These are phyloP conservation scores for Pseudopediastrum boryanum DNA, from an alignment of 139 green algal species.

Conservation along the genomic window DNA sequence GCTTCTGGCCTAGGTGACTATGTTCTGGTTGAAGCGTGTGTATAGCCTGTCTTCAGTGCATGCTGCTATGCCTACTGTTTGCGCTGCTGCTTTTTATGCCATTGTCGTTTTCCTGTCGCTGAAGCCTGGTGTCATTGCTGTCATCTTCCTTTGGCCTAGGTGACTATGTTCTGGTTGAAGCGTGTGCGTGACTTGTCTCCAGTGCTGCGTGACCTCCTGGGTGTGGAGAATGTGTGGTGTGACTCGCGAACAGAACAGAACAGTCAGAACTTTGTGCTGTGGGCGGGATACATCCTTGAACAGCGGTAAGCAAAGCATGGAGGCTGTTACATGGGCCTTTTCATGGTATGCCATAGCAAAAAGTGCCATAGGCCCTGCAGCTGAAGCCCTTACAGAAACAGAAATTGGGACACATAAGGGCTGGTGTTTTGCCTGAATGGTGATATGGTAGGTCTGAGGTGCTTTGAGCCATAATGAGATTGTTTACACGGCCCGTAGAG, in stretches of 20 bases:
- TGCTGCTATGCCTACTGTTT: not conserved
- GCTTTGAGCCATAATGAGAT: no score
- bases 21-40: constrained; percentile 76
- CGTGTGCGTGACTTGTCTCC: constrained; percentile 69
- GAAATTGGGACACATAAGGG: no score
- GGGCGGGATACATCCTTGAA: constrained; percentile 81
- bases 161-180: constrained; percentile 71
- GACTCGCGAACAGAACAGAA: constrained; percentile 71
- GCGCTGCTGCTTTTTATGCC: not conserved
- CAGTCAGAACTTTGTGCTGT: constrained; percentile 90
- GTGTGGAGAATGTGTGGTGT: constrained; percentile 83
- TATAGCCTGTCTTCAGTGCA: constrained; percentile 60
- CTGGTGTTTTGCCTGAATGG: no score
- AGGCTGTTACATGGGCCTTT: no score
- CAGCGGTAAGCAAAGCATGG: constrained; percentile 45
- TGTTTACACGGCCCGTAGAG: no score
- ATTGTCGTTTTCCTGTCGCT: no score
- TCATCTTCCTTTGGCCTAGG: not conserved
- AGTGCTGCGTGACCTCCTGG: constrained; percentile 70
- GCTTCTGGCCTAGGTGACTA: no score
- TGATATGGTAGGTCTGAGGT: no score
- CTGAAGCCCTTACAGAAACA: no score
- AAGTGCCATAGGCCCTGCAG: no score
- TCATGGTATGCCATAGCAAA: no score
- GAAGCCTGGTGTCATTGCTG: not conserved